These are phyloP conservation scores for Coniosporium tulheliwenetii DNA, from an alignment of 2,329 filamentous ascomycete genomes.

Conservation along the genomic window DNA sequence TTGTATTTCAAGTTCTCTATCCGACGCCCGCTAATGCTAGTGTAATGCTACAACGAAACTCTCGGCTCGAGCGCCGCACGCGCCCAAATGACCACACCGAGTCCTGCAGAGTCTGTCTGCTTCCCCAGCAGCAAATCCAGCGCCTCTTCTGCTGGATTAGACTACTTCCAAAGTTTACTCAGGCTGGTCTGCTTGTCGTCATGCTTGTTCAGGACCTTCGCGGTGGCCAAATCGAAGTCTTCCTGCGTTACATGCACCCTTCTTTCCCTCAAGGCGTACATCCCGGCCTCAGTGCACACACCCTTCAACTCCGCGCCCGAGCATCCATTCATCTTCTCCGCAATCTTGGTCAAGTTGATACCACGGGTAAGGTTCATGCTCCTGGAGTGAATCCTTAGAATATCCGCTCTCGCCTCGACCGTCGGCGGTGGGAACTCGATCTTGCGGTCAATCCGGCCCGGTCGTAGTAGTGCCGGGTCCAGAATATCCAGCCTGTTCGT, in stretches of 20 bases:
- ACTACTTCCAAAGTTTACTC: slow-evolving; percentile 71
- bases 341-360: slow-evolving; percentile 96
- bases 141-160: too few species aligned
- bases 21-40: too few species aligned
- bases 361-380: slow-evolving; percentile 98
- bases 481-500: slow-evolving; percentile 96
- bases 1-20: too few species aligned
- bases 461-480: slow-evolving; percentile 82
- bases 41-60: too few species aligned
- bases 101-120: too few species aligned
- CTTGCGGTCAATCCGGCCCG: slow-evolving; percentile 96
- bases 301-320: slow-evolving; percentile 96
- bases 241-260: slow-evolving; percentile 89
- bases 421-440: slow-evolving; percentile 97
- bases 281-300: slow-evolving; percentile 95
- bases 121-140: too few species aligned
- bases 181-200: slow-evolving; percentile 93
- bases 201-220: slow-evolving; percentile 99
- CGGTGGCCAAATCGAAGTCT: slow-evolving; percentile 95
- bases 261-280: slow-evolving; percentile 91
- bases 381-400: slow-evolving; percentile 89
- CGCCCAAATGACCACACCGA: too few species aligned
- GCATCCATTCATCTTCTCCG: slow-evolving; percentile 99
- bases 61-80: too few species aligned
- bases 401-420: slow-evolving; percentile 91